Conservation (phyloP, 23 red algal species). For the Gracilariopsis chorda region DNA sequence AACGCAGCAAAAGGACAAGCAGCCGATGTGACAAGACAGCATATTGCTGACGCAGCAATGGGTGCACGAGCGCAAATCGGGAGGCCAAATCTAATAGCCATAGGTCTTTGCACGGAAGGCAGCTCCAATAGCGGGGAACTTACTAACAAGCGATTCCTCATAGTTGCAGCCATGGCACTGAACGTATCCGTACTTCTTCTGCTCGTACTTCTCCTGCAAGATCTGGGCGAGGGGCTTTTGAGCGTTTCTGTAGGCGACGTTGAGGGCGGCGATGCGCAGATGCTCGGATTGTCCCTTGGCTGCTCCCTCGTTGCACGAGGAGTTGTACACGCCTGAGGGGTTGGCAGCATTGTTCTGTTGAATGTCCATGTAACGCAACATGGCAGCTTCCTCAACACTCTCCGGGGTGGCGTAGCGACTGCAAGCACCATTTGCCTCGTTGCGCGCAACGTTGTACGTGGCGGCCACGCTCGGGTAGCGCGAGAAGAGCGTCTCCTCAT, state of each 20-base stretch:
- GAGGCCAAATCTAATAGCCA: no score
- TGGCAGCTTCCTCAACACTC: constrained; percentile 49
- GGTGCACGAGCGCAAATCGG: no score
- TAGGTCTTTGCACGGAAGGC: constrained; percentile 54
- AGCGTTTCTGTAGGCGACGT: constrained; percentile 40
- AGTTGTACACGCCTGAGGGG: constrained; percentile 49
- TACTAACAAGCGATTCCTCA: constrained; percentile 44
- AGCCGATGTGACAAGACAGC: no score
- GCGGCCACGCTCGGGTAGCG: constrained; percentile 18
- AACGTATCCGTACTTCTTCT: constrained; percentile 30
- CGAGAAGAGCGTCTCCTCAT: constrained; percentile 53
- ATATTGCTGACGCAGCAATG: no score
- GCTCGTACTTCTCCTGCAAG: constrained; percentile 50
- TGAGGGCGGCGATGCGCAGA: constrained; percentile 35
- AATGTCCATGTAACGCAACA: constrained; percentile 59
- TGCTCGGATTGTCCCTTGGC: constrained; percentile 60
- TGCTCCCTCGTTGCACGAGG: constrained; percentile 55
- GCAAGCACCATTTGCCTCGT: constrained; percentile 49
- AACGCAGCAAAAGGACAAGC: no score
- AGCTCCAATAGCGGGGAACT: constrained; percentile 56
- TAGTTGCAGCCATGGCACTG: constrained; percentile 67
- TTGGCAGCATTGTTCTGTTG: constrained; percentile 48
- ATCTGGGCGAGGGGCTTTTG: constrained; percentile 47
- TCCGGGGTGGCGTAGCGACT: constrained; percentile 55
- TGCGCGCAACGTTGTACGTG: constrained; percentile 46